Conservation (phyloP, 192 early-diverging fungal species). For the Umbelopsis isabellina region DNA sequence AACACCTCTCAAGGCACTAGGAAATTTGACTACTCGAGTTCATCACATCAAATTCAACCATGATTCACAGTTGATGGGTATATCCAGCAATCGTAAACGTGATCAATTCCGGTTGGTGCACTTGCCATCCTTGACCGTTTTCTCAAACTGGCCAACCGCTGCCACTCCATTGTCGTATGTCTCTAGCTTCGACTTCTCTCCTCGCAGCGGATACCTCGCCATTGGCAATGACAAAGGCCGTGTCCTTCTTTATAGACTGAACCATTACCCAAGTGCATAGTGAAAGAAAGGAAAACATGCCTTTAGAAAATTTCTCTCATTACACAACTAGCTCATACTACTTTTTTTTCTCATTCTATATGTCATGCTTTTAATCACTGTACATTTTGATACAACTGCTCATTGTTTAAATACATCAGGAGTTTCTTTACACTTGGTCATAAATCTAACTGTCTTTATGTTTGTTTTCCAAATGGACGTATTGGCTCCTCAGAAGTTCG, state of each 20-base stretch:
- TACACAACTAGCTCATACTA: neutral
- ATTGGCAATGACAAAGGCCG: conserved; percentile 91
- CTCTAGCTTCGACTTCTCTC: conserved; percentile 81
- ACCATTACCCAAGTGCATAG: conserved; percentile 60
- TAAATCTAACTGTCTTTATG: neutral
- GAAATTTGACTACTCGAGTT: conserved; percentile 87
- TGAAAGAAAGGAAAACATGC: neutral
- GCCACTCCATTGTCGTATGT: conserved; percentile 85
- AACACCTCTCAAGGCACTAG: conserved; percentile 73
- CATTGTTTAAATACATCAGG: conserved; percentile 19
- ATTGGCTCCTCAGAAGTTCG: conserved; percentile 33
- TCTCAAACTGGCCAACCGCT: conserved; percentile 93
- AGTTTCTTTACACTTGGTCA: neutral
- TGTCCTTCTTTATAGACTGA: conserved; percentile 82
- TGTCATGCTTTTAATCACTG: conserved; percentile 16
- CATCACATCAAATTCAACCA: conserved; percentile 79
- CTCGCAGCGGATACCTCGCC: conserved; percentile 87
- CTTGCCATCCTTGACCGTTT: conserved; percentile 78
- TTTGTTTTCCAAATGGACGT: conserved; percentile 27
- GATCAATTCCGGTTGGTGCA: conserved; percentile 85
- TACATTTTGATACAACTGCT: conserved; percentile 22
- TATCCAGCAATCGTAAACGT: conserved; percentile 72
- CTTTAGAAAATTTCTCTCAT: neutral
- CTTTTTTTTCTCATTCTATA: neutral
- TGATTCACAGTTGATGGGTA: conserved; percentile 80